phyloP scores from a whole-genome alignment of 1,284 basidiomycete species.

The Coriolopsis trogii region DNA sequence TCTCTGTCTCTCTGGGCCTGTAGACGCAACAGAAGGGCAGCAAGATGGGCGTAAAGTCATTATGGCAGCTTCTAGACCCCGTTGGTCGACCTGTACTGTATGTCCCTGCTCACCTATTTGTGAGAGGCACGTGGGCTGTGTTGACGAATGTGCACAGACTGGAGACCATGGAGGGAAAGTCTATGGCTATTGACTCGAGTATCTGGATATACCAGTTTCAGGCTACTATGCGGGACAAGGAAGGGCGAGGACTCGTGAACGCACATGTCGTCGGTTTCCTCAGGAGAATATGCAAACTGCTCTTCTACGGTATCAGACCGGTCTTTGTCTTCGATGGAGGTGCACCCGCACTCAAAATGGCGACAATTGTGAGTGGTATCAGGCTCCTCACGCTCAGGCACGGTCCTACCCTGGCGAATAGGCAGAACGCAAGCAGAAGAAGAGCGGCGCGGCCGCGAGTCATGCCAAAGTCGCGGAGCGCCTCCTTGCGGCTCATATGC shows the following conservation, averaged over 20 bases:
- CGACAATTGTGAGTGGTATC: slow-evolving; percentile 76
- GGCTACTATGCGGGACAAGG: slow-evolving; percentile 98
- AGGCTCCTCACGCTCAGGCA: background rate
- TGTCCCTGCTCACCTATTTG: slow-evolving; percentile 35
- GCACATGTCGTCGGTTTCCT: slow-evolving; percentile 96
- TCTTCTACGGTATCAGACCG: slow-evolving; percentile 96
- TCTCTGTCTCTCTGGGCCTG: background rate
- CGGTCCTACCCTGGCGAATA: slow-evolving; percentile 34
- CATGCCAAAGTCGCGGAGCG: slow-evolving; percentile 88
- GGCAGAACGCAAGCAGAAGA: slow-evolving; percentile 87
- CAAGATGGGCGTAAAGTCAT: slow-evolving; percentile 90
- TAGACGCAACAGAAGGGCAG: background rate
- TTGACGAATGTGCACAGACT: slow-evolving; percentile 51
- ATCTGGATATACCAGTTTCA: slow-evolving; percentile 99
- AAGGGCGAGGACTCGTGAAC: slow-evolving; percentile 89
- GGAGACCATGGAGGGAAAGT: slow-evolving; percentile 89
- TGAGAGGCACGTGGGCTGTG: slow-evolving; percentile 15
- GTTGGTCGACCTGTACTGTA: slow-evolving; percentile 90
- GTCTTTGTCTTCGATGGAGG: slow-evolving; percentile 98
- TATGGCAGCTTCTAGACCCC: slow-evolving; percentile 91
- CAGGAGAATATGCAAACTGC: slow-evolving; percentile 89
- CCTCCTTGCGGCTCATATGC: slow-evolving; percentile 91
- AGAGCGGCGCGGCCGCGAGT: slow-evolving; percentile 83
- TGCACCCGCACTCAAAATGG: slow-evolving; percentile 85
- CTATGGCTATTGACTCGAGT: slow-evolving; percentile 96